phyloP scores from a whole-genome alignment of 805 yeast species.

The Schizosaccharomyces octosporus region DNA sequence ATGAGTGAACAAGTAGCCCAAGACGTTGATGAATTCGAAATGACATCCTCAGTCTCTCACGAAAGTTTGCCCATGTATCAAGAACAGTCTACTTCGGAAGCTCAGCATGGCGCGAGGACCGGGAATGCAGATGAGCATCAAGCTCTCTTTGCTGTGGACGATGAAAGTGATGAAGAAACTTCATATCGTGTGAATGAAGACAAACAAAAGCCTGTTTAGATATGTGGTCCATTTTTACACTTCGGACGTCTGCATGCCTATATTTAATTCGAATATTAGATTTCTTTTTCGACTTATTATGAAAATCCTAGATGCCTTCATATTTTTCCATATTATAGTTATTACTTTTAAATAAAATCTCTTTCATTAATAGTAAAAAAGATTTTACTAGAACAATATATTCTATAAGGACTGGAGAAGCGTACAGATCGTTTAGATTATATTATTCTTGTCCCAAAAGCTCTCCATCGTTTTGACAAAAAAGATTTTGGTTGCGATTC shows the following conservation, averaged over 20 bases:
- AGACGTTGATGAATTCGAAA: constrained; percentile 45
- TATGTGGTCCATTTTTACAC: not conserved
- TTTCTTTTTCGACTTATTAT: too few relatives aligned
- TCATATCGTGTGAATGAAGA: not conserved
- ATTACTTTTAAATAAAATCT: too few relatives aligned
- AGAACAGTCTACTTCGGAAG: not conserved
- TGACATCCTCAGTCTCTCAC: constrained; percentile 16
- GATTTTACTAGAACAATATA: too few relatives aligned
- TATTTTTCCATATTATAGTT: too few relatives aligned
- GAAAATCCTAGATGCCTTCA: too few relatives aligned
- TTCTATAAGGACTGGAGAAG: too few relatives aligned
- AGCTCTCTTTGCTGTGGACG: constrained; percentile 3
- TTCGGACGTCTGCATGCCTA: too few relatives aligned
- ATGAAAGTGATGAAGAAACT: constrained; percentile 1
- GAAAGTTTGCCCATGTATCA: not conserved
- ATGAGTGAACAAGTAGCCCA: constrained; percentile 74
- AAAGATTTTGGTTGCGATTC: not conserved
- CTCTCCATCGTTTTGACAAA: not conserved
- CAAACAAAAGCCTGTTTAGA: not conserved
- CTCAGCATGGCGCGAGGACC: not conserved
- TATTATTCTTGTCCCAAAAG: not conserved
- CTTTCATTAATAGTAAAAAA: too few relatives aligned
- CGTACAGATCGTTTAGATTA: too few relatives aligned
- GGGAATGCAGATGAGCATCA: not conserved
- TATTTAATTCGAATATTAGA: too few relatives aligned